Conservation (phyloP, 78 protist genomes). For the Acrasis kona region DNA sequence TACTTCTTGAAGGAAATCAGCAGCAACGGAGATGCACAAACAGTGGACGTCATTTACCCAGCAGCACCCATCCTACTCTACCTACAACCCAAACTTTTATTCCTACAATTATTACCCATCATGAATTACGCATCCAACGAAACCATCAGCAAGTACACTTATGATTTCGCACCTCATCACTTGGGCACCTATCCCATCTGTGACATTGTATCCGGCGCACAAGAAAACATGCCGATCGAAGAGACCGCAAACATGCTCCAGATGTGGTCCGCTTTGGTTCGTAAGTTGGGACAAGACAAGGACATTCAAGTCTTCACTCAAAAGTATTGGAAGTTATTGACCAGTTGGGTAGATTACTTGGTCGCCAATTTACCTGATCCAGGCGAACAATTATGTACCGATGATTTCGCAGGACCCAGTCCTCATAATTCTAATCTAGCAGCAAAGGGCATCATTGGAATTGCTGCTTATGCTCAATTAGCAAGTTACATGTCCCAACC, state of each 20-base stretch:
- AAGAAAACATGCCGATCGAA: constrained; percentile 38
- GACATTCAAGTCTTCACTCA: too few species aligned
- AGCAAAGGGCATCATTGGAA: constrained; percentile 17
- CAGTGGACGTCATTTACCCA: constrained; percentile 40
- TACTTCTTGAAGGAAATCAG: constrained; percentile 32
- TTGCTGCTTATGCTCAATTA: constrained; percentile 5
- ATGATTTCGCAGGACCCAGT: constrained; percentile 38
- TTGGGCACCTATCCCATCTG: constrained; percentile 26
- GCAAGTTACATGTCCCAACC: neutral
- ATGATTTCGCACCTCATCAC: constrained; percentile 34
- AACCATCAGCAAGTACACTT: constrained; percentile 9
- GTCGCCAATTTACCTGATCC: constrained; percentile 14
- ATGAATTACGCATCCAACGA: constrained; percentile 21
- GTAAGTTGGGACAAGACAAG: neutral
- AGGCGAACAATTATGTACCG: constrained; percentile 35
- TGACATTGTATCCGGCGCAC: constrained; percentile 8
- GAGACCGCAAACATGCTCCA: constrained; percentile 40
- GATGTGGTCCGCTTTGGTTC: too few species aligned
- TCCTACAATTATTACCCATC: constrained; percentile 6
- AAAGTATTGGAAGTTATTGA: constrained; percentile 20
- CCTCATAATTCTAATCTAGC: constrained; percentile 29
- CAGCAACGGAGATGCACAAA: constrained; percentile 25
- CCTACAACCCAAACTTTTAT: neutral
- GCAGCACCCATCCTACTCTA: constrained; percentile 19
- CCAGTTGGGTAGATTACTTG: constrained; percentile 19